Percentiles rank a stretch among this genome's conserved stretches.
These are phyloP conservation scores for Tothia fuscella DNA, from an alignment of 2,329 filamentous ascomycete genomes.

Conservation along the genomic window DNA sequence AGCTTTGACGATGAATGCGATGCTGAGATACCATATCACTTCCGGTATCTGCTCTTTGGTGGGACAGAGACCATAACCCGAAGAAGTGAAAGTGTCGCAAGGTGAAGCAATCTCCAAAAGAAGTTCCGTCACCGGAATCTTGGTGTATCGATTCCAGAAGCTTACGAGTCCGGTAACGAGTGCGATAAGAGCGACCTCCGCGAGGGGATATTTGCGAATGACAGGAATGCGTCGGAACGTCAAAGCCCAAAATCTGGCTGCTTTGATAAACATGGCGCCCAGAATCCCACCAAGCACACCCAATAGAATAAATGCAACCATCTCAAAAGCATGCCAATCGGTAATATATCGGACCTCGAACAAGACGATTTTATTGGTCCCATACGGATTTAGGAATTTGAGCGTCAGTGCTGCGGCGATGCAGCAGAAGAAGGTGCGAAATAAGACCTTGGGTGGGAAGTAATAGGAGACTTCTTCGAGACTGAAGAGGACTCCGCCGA, in stretches of 20 bases:
- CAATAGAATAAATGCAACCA: constrained; percentile 72
- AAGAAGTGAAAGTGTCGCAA: constrained; percentile 57
- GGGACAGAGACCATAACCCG: constrained; percentile 71
- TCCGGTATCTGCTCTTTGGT: constrained; percentile 62
- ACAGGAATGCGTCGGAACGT: constrained; percentile 69
- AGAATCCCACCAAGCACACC: constrained; percentile 73
- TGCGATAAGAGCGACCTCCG: constrained; percentile 83
- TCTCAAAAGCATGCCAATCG: constrained; percentile 92
- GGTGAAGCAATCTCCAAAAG: constrained; percentile 84
- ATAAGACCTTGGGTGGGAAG: constrained; percentile 93
- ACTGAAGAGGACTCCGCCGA: constrained; percentile 82
- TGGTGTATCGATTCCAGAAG: constrained; percentile 90
- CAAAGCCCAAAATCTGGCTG: constrained; percentile 77
- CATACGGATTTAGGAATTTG: constrained; percentile 93
- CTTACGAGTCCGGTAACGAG: constrained; percentile 71
- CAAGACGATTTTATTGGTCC: constrained; percentile 90
- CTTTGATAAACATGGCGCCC: constrained; percentile 94
- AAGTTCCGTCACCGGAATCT: constrained; percentile 78
- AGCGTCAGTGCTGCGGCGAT: constrained; percentile 79
- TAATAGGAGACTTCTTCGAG: constrained; percentile 95
- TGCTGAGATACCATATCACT: constrained; percentile 57
- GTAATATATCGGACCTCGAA: constrained; percentile 85
- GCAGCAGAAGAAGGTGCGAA: constrained; percentile 96
- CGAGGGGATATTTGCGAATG: constrained; percentile 72
- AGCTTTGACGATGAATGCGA: constrained; percentile 82